Evolutionary conservation across 345 rosid species (phyloP).

Genomic region (Eucalyptus camaldulensis): DNA sequence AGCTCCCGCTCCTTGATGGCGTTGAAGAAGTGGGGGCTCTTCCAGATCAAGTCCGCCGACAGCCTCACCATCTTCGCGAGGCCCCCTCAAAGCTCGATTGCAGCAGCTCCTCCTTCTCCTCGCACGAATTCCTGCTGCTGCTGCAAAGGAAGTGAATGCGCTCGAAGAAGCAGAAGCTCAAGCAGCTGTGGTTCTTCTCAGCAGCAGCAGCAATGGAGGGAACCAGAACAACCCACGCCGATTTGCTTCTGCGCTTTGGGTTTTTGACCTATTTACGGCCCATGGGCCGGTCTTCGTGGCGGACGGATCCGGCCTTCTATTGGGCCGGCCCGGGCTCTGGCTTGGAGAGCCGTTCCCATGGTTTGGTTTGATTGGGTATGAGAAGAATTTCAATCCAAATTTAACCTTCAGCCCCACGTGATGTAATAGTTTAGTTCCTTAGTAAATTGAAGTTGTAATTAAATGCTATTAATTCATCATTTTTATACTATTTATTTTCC

Average conservation of each 20-base stretch:
- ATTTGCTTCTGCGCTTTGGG: not conserved
- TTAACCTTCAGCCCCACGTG: not conserved
- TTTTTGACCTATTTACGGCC: not conserved
- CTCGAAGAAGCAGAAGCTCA: not conserved
- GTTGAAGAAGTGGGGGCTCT: constrained; percentile 97
- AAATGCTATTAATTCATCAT: not conserved
- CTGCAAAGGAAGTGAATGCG: not conserved
- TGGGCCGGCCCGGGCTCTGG: not conserved
- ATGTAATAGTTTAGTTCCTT: not conserved
- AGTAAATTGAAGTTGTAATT: not conserved
- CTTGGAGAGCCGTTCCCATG: not conserved
- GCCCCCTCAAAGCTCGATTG: not conserved
- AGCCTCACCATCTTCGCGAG: constrained; percentile 73
- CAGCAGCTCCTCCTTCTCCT: not conserved
- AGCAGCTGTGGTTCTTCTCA: not conserved
- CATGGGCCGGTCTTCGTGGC: not conserved
- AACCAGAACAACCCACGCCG: not conserved
- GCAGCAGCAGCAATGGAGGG: not conserved
- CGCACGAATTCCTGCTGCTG: not conserved
- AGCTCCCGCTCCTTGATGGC: constrained; percentile 94
- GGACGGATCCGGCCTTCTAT: not conserved
- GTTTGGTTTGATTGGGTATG: not conserved
- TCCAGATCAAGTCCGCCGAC: constrained; percentile 97
- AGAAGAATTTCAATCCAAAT: not conserved
- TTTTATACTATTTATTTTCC: not conserved